Evolutionary conservation across 2,329 filamentous ascomycete species (phyloP).

Genomic region (Teratosphaeria viscida): DNA sequence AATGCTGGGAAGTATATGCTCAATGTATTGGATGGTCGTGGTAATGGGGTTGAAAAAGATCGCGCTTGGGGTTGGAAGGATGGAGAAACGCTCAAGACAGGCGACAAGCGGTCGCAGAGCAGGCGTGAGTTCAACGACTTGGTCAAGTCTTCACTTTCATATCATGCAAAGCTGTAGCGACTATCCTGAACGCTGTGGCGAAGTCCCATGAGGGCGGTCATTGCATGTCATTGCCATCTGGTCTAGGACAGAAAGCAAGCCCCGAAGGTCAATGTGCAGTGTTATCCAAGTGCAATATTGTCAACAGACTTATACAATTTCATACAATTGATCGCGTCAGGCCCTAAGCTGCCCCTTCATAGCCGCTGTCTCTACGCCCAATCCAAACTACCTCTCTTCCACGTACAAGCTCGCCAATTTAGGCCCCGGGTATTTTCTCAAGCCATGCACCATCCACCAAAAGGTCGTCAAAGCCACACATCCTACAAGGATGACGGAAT

Average conservation of each 20-base stretch:
- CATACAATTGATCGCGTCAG: too few species aligned
- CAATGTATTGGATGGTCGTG: background rate
- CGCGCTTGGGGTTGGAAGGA: background rate
- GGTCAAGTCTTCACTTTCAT: background rate
- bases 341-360: background rate
- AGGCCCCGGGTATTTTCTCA: slow-evolving; percentile 40
- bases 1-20: background rate
- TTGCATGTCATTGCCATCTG: background rate
- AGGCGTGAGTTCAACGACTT: background rate
- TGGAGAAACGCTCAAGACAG: background rate
- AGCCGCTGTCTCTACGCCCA: background rate
- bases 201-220: background rate
- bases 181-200: background rate
- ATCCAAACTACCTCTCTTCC: slow-evolving; percentile 1
- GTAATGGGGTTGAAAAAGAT: background rate
- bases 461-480: slow-evolving; percentile 36
- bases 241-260: background rate
- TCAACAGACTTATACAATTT: background rate
- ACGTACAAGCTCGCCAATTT: slow-evolving; percentile 38
- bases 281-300: background rate
- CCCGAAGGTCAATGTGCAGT: background rate
- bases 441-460: slow-evolving; percentile 43
- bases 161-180: background rate
- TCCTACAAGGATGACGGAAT: slow-evolving; percentile 44
- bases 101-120: background rate